Base-by-base conservation (phyloP, 805 yeast genomes). In the Yamadazyma tumulicola region DNA sequence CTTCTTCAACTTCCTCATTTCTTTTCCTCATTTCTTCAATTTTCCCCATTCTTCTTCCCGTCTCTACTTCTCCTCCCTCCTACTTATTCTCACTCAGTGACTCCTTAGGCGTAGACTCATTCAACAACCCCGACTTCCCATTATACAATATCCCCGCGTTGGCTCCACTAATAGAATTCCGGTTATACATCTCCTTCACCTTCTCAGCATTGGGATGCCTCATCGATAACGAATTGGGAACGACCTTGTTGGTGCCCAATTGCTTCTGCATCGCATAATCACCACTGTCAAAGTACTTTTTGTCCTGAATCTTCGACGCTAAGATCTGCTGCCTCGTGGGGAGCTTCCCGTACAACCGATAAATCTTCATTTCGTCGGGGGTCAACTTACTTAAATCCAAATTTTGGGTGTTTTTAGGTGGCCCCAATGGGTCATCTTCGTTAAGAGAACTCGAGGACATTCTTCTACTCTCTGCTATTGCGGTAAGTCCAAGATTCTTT, bases 261-360 rank as follows among this genome's bases (percentile, higher is more conserved):
- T 66, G 74, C 38, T 67, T 67, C 37, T 79, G 84, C 73, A 88
- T 74, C 8, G 96, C 96, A 58, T 88, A 88, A 60, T 88, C 97
- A 7, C 96, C 96, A 42, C 94, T 83, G 54, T 88, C 97, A 52
- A 88, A 89, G 59, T 84, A 88, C 64, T 87, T 89, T 49, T 95
- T 77, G 45, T 88, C 96, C 59, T 84, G 85, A 49, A 85, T 64
- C 54, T 83, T 85, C 42, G 81, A 76, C 33, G 82, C 72, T 33
- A 88, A 67, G 14, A 88, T 67, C 43, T 87, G 95, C 37, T 81
- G 80, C 38, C 77, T 81, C 18, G 88, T 75, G 16, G 96, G 97
- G 32, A 88, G 64, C 54, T 80, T 84, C 19, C 96, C 97, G 57
- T 89, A 88, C 66, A 88, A 61, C 50, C 75, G 79, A 60, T 79